These are phyloP conservation scores for Suhomyces anneliseae DNA, from an alignment of 1,139 yeast species.

Conservation along the genomic window DNA sequence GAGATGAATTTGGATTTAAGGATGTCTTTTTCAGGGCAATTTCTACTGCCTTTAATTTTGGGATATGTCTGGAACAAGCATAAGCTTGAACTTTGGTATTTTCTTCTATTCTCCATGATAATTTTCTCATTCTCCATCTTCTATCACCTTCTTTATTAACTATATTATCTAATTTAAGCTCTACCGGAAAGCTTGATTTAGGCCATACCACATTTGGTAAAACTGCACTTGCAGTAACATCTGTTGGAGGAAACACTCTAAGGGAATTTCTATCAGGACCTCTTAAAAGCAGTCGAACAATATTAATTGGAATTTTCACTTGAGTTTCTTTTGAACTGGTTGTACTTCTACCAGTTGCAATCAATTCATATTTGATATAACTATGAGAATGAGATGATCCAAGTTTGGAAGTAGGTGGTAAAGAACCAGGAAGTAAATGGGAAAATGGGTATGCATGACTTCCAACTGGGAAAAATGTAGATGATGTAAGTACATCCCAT, in stretches of 20 bases:
- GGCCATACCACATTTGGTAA: constrained; percentile 90
- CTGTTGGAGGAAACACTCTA: constrained; percentile 94
- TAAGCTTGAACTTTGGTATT: constrained; percentile 58
- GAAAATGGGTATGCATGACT: constrained; percentile 91
- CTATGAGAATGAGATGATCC: constrained; percentile 56
- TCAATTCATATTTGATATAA: constrained; percentile 68
- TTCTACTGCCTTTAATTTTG: constrained; percentile 49
- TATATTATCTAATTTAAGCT: constrained; percentile 78
- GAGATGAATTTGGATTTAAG: constrained; percentile 11
- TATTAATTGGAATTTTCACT: constrained; percentile 65
- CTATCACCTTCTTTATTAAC: constrained; percentile 51
- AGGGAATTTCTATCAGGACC: constrained; percentile 86
- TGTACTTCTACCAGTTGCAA: constrained; percentile 50
- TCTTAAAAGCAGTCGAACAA: constrained; percentile 73
- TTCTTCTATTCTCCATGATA: constrained; percentile 91
- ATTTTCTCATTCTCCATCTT: constrained; percentile 91
- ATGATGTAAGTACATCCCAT: constrained; percentile 78
- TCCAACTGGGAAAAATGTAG: constrained; percentile 59
- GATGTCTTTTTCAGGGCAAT: constrained; percentile 36
- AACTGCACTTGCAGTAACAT: constrained; percentile 80
- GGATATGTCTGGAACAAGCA: constrained; percentile 56
- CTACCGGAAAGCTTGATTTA: constrained; percentile 79
- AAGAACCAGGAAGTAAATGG: constrained; percentile 85
- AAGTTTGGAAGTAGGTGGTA: constrained; percentile 75
- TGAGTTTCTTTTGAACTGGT: constrained; percentile 30